Conservation (phyloP, 2,329 filamentous ascomycete genomes). For the Verticillium nubilum region DNA sequence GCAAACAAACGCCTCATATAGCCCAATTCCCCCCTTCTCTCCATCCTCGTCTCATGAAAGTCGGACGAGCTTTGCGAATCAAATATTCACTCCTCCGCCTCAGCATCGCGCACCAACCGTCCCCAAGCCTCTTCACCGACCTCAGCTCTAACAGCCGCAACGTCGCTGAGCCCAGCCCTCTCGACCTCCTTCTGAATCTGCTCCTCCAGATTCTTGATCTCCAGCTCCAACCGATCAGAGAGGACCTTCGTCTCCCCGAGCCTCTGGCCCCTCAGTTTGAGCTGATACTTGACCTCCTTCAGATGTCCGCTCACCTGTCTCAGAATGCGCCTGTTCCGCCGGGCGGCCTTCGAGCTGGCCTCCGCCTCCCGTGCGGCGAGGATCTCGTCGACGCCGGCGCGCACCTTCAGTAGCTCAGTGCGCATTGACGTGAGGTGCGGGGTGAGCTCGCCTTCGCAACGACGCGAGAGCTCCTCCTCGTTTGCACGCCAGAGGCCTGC, state of each 20-base stretch:
- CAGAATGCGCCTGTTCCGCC: slow-evolving; percentile 16
- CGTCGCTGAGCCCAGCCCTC: slow-evolving; percentile 6
- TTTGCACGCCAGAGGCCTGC: not conserved
- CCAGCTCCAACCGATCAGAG: slow-evolving; percentile 8
- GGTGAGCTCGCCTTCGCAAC: not conserved
- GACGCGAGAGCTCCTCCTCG: not conserved
- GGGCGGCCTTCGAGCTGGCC: slow-evolving; percentile 5
- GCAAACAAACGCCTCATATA: not conserved
- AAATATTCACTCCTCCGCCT: not conserved
- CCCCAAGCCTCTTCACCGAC: slow-evolving; percentile 9
- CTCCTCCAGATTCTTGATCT: slow-evolving; percentile 4
- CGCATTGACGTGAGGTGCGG: slow-evolving; percentile 1
- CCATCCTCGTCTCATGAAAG: not conserved
- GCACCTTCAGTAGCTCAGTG: slow-evolving; percentile 8
- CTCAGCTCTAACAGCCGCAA: slow-evolving; percentile 9
- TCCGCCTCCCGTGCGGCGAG: slow-evolving; percentile 8
- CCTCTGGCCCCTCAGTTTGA: slow-evolving; percentile 11
- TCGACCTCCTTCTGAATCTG: slow-evolving; percentile 7
- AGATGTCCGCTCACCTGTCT: slow-evolving; percentile 20
- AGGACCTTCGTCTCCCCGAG: slow-evolving; percentile 5
- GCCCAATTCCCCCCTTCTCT: not conserved
- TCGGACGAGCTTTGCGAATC: not conserved
- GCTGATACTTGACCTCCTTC: slow-evolving; percentile 13
- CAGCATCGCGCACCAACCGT: slow-evolving; percentile 1
- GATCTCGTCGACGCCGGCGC: slow-evolving; percentile 10